Conservation (phyloP, 2,329 filamentous ascomycete genomes). For the Xylariaceae sp. region DNA sequence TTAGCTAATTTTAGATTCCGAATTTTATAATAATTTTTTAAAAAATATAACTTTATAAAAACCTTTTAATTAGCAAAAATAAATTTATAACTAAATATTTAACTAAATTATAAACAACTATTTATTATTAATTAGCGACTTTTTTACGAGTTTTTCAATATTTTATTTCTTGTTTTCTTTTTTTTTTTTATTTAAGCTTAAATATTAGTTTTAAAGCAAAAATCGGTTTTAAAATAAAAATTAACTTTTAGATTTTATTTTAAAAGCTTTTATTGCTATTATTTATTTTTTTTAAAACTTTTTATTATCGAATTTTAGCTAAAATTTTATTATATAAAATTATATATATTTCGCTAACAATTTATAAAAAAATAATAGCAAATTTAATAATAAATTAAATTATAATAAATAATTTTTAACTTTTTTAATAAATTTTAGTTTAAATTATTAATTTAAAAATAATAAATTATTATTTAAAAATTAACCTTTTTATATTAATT, state of each 20-base stretch:
- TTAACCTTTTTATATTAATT: background rate
- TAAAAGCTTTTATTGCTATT: background rate
- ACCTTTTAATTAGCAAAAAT: background rate
- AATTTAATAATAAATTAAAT: background rate
- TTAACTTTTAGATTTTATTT: background rate
- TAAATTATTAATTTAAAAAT: background rate
- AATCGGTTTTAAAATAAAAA: background rate
- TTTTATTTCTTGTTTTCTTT: background rate
- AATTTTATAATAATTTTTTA: background rate
- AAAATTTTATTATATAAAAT: background rate
- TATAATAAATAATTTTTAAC: background rate
- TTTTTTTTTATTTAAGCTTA: background rate
- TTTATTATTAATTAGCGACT: background rate
- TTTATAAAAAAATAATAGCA: background rate
- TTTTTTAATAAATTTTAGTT: background rate
- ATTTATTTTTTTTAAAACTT: background rate
- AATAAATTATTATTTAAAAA: background rate
- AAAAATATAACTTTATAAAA: background rate
- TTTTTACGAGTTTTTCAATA: background rate
- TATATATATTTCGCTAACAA: too few species aligned
- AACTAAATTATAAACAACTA: background rate
- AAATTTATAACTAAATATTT: background rate
- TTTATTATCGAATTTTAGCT: background rate
- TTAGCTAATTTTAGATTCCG: background rate
- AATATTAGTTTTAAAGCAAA: background rate